These are phyloP conservation scores for Graphilbum sp. DNA, from an alignment of 2,329 filamentous ascomycete species.

Conservation along the genomic window DNA sequence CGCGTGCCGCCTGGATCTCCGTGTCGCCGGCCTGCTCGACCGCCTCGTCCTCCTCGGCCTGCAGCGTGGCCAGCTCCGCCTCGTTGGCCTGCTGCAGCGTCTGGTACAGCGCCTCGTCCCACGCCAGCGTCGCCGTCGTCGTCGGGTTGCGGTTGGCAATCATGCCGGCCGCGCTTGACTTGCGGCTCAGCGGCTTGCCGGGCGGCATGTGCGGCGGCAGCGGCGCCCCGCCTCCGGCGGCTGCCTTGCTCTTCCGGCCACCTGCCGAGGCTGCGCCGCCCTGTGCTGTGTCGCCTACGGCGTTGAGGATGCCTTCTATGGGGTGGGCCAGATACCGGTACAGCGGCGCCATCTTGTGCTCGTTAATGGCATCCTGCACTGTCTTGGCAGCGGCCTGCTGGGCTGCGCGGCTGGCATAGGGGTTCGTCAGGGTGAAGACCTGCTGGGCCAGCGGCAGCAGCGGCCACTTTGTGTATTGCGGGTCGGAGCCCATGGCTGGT, in stretches of 20 bases:
- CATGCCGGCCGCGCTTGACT: conserved; percentile 57
- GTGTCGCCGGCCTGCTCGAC: conserved; percentile 93
- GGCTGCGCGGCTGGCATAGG: conserved; percentile 46
- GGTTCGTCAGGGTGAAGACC: conserved; percentile 75
- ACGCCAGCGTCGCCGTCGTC: conserved; percentile 54
- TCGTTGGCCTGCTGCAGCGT: conserved; percentile 63
- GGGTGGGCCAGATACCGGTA: conserved; percentile 76
- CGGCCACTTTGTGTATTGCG: conserved; percentile 74
- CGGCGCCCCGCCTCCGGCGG: neutral
- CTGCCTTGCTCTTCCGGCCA: neutral
- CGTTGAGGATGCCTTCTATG: conserved; percentile 66
- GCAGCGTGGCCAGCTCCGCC: conserved; percentile 55
- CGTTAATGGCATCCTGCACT: conserved; percentile 65
- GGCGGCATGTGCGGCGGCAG: conserved; percentile 7
- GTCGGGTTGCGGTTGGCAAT: conserved; percentile 54
- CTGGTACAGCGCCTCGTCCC: conserved; percentile 82
- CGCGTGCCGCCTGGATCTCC: conserved; percentile 79
- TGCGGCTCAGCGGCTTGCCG: conserved; percentile 44
- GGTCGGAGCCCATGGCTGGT: conserved; percentile 56
- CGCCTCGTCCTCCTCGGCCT: conserved; percentile 86
- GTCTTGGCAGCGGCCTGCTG: conserved; percentile 59
- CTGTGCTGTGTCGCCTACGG: conserved; percentile 47
- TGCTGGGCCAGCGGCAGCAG: conserved; percentile 68
- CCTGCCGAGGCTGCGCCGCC: neutral
- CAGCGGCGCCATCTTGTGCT: conserved; percentile 76